Evolutionary conservation across 371 early-diverging fungal genomes (phyloP).

Genomic region (Rhizomucor miehei): DNA sequence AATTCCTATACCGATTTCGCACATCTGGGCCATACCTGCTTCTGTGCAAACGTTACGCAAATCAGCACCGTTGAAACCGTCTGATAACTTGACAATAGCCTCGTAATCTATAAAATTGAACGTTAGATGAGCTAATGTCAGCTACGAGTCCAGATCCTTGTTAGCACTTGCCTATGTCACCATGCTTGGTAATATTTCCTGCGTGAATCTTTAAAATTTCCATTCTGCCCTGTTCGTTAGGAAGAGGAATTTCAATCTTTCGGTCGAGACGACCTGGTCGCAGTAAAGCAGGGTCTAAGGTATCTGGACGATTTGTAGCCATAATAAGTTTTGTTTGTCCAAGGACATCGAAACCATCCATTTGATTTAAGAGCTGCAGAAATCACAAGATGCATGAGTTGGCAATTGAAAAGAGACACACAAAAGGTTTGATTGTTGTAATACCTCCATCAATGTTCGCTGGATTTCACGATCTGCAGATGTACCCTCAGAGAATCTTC

Average conservation of each 20-base stretch:
- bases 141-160: neutral
- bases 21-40: conserved; percentile 66
- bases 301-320: conserved; percentile 99
- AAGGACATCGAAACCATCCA: conserved; percentile 99
- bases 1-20: neutral
- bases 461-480: conserved; percentile 99
- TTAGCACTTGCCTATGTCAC: conserved; percentile 79
- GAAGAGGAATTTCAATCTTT: conserved; percentile 99
- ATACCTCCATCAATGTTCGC: conserved; percentile 97
- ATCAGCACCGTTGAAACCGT: conserved; percentile 99
- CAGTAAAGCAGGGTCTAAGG: conserved; percentile 97
- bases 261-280: conserved; percentile 98
- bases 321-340: conserved; percentile 99
- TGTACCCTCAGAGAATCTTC: conserved; percentile 98
- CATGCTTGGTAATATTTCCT: conserved; percentile 89
- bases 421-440: neutral
- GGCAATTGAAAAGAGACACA: no score
- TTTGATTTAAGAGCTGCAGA: conserved; percentile 89
- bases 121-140: neutral
- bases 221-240: conserved; percentile 83
- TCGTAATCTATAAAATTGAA: conserved; percentile 79
- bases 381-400: no score
- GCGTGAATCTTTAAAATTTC: conserved; percentile 99
- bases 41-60: conserved; percentile 99
- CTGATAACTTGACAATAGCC: conserved; percentile 96